Evolutionary conservation across 768 basidiomycete species (phyloP).

Genomic region (Lepiota venenata): DNA sequence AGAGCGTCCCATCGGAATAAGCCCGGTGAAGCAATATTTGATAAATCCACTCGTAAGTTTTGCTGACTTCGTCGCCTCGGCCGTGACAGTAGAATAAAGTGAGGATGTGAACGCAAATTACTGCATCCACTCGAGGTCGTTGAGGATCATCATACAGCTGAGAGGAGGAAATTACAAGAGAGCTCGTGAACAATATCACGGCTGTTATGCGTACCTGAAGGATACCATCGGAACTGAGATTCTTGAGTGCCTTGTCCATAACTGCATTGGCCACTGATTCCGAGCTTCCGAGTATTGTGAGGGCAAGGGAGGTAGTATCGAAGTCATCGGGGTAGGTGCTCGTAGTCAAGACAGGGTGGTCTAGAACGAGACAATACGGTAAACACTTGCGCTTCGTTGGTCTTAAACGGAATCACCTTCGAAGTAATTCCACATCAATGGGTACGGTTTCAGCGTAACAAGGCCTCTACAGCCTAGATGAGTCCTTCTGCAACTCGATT

Average conservation of each 20-base stretch:
- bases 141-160: too few species aligned
- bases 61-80: too few species aligned
- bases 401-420: conserved; percentile 26
- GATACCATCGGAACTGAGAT: conserved; percentile 47
- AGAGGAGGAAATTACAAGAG: too few species aligned
- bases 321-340: conserved; percentile 50
- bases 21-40: too few species aligned
- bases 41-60: too few species aligned
- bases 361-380: conserved; percentile 17
- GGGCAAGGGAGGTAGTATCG: conserved; percentile 54
- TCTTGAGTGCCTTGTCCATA: conserved; percentile 57
- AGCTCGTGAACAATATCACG: too few species aligned
- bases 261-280: conserved; percentile 34
- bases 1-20: too few species aligned
- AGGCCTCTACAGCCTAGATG: conserved; percentile 29
- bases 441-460: conserved; percentile 39
- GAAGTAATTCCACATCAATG: conserved; percentile 54
- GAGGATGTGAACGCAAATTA: too few species aligned
- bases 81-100: too few species aligned
- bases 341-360: conserved; percentile 40
- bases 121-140: too few species aligned
- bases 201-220: conserved; percentile 31
- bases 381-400: conserved; percentile 6
- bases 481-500: neutral
- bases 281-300: conserved; percentile 36